Conservation (phyloP, 2,329 filamentous ascomycete species). For the Alternaria hordeiaustralica region DNA sequence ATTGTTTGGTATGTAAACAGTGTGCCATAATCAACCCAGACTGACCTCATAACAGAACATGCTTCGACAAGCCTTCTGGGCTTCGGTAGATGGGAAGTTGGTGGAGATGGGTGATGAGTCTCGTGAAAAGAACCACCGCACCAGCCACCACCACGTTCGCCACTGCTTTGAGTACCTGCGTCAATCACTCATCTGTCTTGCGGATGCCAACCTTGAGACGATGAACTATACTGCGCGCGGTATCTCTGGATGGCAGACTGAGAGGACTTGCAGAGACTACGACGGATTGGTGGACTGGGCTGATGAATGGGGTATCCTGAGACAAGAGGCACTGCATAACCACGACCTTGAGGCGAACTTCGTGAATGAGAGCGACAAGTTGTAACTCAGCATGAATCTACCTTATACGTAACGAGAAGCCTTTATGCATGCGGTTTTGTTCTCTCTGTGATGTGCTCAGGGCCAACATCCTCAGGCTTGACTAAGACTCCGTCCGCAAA, state of each 20-base stretch:
- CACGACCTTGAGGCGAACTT: not conserved
- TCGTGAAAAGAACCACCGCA: not conserved
- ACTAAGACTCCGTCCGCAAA: no score
- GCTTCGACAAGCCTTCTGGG: not conserved
- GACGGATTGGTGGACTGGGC: not conserved
- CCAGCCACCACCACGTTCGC: not conserved
- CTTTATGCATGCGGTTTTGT: no score
- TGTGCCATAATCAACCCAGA: no score
- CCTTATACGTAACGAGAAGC: no score
- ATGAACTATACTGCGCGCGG: conserved; percentile 1
- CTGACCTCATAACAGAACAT: not conserved
- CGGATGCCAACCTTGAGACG: not conserved
- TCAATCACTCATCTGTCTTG: not conserved
- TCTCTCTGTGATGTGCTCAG: no score
- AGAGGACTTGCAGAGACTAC: not conserved
- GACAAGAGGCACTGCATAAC: not conserved
- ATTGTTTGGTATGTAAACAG: not conserved
- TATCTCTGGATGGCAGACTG: not conserved
- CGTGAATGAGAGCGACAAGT: not conserved
- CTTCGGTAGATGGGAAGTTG: not conserved
- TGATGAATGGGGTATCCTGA: not conserved
- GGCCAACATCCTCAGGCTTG: no score
- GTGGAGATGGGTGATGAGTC: not conserved
- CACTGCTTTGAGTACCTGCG: not conserved
- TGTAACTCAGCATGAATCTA: no score